Evolutionary conservation across 2,329 filamentous ascomycete species (phyloP).

Genomic region (Paraphoma sp.): DNA sequence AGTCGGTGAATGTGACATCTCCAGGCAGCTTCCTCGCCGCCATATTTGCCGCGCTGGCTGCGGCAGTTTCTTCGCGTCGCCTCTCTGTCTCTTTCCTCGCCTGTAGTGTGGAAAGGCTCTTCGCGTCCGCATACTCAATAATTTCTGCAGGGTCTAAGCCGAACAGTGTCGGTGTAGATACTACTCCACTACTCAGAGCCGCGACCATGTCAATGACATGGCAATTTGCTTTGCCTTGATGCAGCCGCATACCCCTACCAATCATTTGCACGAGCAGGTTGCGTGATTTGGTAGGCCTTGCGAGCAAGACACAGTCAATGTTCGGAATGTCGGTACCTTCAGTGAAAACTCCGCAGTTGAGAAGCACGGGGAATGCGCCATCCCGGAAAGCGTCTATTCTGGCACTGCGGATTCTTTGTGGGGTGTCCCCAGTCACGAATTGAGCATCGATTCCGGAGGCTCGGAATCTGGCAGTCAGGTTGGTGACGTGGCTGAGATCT

Average conservation of each 20-base stretch:
- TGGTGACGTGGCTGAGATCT: conserved; percentile 80
- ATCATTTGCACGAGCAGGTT: conserved; percentile 98
- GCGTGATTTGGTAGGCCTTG: conserved; percentile 86
- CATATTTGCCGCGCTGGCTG: conserved; percentile 69
- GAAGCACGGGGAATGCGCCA: conserved; percentile 80
- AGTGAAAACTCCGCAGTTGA: conserved; percentile 96
- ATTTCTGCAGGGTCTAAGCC: conserved; percentile 85
- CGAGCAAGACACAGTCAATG: conserved; percentile 90
- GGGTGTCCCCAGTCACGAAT: conserved; percentile 85
- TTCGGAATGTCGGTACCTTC: conserved; percentile 98
- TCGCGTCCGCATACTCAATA: conserved; percentile 69
- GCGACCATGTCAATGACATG: conserved; percentile 97
- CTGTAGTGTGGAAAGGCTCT: conserved; percentile 66
- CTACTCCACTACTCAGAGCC: conserved; percentile 80
- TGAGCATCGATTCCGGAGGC: conserved; percentile 79
- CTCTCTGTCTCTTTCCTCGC: conserved; percentile 53
- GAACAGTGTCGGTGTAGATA: conserved; percentile 90
- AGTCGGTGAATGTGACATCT: conserved; percentile 83
- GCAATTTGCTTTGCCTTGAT: conserved; percentile 82
- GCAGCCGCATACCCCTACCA: conserved; percentile 85
- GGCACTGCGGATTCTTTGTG: conserved; percentile 69
- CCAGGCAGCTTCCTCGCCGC: conserved; percentile 40
- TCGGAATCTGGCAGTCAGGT: conserved; percentile 78
- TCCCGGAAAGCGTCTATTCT: conserved; percentile 77
- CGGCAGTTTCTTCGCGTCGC: conserved; percentile 58